Conservation (phyloP, 192 early-diverging fungal genomes). For the Linnemannia exigua region DNA sequence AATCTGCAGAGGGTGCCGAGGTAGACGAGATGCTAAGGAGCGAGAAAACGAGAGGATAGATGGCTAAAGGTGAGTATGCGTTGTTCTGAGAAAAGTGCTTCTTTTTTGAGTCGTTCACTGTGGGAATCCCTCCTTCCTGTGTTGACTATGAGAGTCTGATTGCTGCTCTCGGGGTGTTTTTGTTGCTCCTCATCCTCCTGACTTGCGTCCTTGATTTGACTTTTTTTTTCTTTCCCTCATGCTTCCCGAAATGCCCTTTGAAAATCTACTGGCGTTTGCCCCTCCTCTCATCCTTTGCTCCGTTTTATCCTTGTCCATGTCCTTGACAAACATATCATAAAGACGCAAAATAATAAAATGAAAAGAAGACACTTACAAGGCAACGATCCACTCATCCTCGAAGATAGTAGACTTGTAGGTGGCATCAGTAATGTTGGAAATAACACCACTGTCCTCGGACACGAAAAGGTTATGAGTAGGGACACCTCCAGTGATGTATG, state of each 20-base stretch:
- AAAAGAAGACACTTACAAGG: slow-evolving; percentile 34
- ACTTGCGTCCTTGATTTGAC: no score
- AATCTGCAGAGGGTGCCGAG: slow-evolving; percentile 36
- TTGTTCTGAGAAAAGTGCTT: not conserved
- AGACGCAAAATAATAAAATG: not conserved
- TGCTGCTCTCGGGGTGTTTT: no score
- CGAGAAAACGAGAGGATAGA: not conserved
- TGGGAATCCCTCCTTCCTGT: no score
- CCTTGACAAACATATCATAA: not conserved
- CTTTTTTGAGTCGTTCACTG: not conserved
- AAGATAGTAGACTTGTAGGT: slow-evolving; percentile 42
- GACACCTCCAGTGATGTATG: slow-evolving; percentile 20
- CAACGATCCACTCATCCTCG: slow-evolving; percentile 49
- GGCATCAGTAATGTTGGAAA: slow-evolving; percentile 44
- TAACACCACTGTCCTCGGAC: slow-evolving; percentile 15
- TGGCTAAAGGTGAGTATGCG: not conserved
- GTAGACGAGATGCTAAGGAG: slow-evolving; percentile 17
- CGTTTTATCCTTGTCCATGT: not conserved
- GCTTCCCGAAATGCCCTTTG: not conserved
- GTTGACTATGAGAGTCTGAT: no score
- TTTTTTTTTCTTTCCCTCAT: no score
- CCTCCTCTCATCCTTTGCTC: not conserved
- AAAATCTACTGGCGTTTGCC: not conserved
- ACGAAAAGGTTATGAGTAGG: not conserved
- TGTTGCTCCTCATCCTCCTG: no score